Percentiles rank a stretch among this genome's conserved stretches.
These are phyloP conservation scores for Penicillium chermesinum DNA, from an alignment of 495 filamentous ascomycete genomes.

Conservation along the genomic window DNA sequence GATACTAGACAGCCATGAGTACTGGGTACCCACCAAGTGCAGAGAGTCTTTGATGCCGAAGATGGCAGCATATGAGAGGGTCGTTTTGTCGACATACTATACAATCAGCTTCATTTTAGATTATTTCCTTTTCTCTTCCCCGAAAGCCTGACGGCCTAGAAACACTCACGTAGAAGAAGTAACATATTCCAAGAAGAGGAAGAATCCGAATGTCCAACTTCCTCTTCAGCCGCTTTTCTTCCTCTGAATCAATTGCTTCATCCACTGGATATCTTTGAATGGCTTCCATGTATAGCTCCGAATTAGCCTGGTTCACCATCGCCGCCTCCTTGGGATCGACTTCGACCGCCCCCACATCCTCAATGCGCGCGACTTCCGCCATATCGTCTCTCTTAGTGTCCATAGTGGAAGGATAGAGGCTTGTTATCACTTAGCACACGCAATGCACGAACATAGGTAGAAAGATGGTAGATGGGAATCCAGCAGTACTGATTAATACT, in stretches of 20 bases:
- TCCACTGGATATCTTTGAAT: slow-evolving; percentile 5
- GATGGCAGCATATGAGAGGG: slow-evolving; percentile 47
- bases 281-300: background rate
- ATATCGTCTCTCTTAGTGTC: background rate
- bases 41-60: slow-evolving; percentile 45
- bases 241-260: slow-evolving; percentile 32
- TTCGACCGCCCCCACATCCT: background rate
- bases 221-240: slow-evolving; percentile 39
- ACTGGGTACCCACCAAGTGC: slow-evolving; percentile 38
- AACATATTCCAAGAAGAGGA: slow-evolving; percentile 43
- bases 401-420: background rate
- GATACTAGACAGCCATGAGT: slow-evolving; percentile 41
- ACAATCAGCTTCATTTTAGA: too few relatives aligned
- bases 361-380: background rate
- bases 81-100: slow-evolving; percentile 4
- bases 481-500: background rate
- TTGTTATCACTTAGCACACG: background rate
- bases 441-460: background rate
- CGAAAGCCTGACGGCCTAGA: too few relatives aligned
- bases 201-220: slow-evolving; percentile 43
- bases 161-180: slow-evolving; percentile 40
- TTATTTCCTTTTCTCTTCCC: too few relatives aligned
- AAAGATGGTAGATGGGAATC: background rate
- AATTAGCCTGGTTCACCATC: background rate
- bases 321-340: background rate